phyloP scores from a whole-genome alignment of 2,329 filamentous ascomycete species.

The Exophiala oligosperma region DNA sequence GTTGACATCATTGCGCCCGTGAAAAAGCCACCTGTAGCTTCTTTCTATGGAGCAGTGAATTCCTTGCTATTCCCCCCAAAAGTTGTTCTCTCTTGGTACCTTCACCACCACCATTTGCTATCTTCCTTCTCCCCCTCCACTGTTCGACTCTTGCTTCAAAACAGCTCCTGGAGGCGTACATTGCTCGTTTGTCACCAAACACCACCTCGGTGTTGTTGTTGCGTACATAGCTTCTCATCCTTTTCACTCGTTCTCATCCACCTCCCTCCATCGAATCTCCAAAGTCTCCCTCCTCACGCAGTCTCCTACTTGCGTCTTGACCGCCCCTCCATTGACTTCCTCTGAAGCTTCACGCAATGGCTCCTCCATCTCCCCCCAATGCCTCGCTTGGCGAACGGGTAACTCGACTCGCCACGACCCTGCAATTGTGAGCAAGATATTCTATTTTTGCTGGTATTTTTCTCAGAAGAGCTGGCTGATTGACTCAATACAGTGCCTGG shows the following conservation, averaged over 20 bases:
- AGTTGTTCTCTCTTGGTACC: too few species aligned
- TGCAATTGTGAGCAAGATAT: constrained; percentile 63
- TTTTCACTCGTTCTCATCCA: not conserved
- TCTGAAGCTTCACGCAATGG: constrained; percentile 50
- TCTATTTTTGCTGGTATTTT: constrained; percentile 5
- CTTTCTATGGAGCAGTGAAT: not conserved
- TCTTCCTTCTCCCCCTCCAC: not conserved
- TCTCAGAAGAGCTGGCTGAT: constrained; percentile 65
- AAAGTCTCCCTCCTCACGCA: constrained; percentile 1
- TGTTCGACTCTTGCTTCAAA: not conserved
- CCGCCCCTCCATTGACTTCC: constrained; percentile 17
- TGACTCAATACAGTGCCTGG: constrained; percentile 73
- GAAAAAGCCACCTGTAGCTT: constrained; percentile 6
- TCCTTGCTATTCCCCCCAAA: not conserved
- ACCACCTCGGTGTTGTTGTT: too few species aligned
- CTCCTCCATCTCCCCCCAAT: constrained; percentile 70
- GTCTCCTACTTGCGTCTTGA: constrained; percentile 9
- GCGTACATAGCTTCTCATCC: not conserved
- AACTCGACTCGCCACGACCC: constrained; percentile 76
- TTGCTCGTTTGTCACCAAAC: not conserved
- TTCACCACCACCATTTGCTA: too few species aligned
- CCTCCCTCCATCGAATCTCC: not conserved
- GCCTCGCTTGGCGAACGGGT: constrained; percentile 74
- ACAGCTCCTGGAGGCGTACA: not conserved
- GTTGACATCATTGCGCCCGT: constrained; percentile 15